Evolutionary conservation across 371 early-diverging fungal species (phyloP), one percentile per base, ranked within the genome.

Genomic region (Dinochytrium kinnereticum): DNA sequence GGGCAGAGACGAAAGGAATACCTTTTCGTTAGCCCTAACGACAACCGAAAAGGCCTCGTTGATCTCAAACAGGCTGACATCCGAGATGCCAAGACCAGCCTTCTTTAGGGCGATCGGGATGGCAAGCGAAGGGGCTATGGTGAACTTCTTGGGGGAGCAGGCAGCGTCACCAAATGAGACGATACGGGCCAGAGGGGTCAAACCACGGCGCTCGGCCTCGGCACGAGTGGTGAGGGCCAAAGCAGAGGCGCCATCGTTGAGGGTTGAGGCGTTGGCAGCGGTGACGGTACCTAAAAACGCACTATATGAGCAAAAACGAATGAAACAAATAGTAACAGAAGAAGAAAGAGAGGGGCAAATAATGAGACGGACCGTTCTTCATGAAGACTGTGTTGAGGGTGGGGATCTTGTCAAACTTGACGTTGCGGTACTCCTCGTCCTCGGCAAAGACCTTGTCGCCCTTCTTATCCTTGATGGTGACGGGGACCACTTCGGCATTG

Each of bases 11-110:
- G n/a, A 53, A 24, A 24, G 1, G 7, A 10, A 39, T 39, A 79
- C 78, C 84, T 94, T 91, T 75, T 90, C 86, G 85, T 98, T 98
- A 70, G 94, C 97, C 55, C 93, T 88, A 1, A 93, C 95, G 37
- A 98, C 99, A 1, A 94, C 96, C 2, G 94, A 90, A 86, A 98
- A 99, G 5, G 99, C 99, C 87, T 99, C 99, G 83, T 99, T 99
- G 85, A 99, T 92, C 86, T 99, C 93, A 40, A 96, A 91, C 67
- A 91, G 82, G 69, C 91, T 91, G 36, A 91, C 82, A 64, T 89
- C 83, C 39, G 88, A 81, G 33, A 87, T 72, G 1, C 44, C n/a
- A 1, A 81, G 49, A 44, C 91, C 91, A 72, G 96, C 96, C 31
- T 89, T 88, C 79, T 90, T 83, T 72, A 99, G 88, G 10, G 98